Conservation (phyloP, 768 basidiomycete species). For the Amanita polypyramis region DNA sequence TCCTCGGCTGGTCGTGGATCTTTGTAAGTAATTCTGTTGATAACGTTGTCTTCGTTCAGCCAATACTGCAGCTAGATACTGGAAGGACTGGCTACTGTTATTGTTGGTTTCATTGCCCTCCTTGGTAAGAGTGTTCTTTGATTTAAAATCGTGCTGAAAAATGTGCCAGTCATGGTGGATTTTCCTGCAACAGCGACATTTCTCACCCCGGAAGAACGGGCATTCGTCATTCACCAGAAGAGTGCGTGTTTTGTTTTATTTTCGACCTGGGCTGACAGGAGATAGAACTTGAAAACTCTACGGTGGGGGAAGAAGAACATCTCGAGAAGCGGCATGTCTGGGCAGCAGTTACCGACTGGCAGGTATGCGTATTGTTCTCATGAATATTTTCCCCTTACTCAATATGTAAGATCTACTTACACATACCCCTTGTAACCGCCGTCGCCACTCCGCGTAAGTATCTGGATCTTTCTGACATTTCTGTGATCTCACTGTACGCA, state of each 20-base stretch:
- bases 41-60: not conserved
- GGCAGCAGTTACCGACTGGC: slow-evolving; percentile 53
- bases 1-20: slow-evolving; percentile 59
- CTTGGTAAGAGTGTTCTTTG: slow-evolving; percentile 22
- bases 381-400: not conserved
- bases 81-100: slow-evolving; percentile 53
- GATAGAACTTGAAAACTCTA: slow-evolving; percentile 43
- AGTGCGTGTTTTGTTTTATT: slow-evolving; percentile 24
- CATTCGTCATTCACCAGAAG: slow-evolving; percentile 43
- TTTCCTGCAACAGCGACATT: slow-evolving; percentile 50
- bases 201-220: slow-evolving; percentile 49
- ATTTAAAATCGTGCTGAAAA: not conserved
- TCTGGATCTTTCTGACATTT: not conserved
- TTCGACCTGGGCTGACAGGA: not conserved
- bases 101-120: slow-evolving; percentile 42
- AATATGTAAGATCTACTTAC: slow-evolving; percentile 31
- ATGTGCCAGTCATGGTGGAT: slow-evolving; percentile 43
- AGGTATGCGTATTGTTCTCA: slow-evolving; percentile 22
- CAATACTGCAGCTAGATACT: slow-evolving; percentile 32
- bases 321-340: slow-evolving; percentile 43
- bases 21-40: slow-evolving; percentile 31
- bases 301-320: slow-evolving; percentile 51
- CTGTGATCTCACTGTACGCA: slow-evolving; percentile 13
- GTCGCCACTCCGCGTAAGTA: slow-evolving; percentile 47
- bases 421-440: slow-evolving; percentile 49